Evolutionary conservation across 805 yeast species (phyloP), one percentile per base, ranked within the genome.

Genomic region (Pichia heedii): DNA sequence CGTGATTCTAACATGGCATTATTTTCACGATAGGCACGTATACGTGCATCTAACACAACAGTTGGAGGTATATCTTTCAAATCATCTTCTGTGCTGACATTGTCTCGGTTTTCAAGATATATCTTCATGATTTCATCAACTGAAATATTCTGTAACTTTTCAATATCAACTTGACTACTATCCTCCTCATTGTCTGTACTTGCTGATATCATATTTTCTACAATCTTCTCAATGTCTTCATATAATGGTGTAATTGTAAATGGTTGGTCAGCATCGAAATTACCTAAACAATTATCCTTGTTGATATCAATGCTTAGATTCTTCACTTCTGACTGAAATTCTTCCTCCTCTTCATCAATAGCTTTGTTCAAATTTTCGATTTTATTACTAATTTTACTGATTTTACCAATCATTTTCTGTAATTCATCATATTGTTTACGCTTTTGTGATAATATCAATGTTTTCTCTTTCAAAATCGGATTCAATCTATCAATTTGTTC

Each of bases 201-300:
- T 11, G 40, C 43, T 3, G 19, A 27, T 16, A 44, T n/a, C 9
- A 44, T 3, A 1, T 21, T 24, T 30, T 44, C 43, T 18, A 44
- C 43, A 20, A 40, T 40, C 7, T 56, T 49, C 43, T 69, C 71
- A n/a, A 84, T 61, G 49, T 70, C 71, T 33, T 76, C 73, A 54
- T 74, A 80, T 13, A 84, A 68, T 7, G 76, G 69, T 55, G 74
- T 69, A 11, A 86, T 74, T 39, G 83, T 72, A 62, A 86, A 90
- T n/a, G 96, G 96, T 56, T 85, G 90, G 62, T 89, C 97, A 0
- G 95, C 90, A 61, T 84, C 90, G 54, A 78, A 81, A 44, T 73
- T 78, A 22, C 79, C 81, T 21, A 73, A 74, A 47, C 62, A 70
- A 51, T 59, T 56, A 55, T 54, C 66, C 62, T 57, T 61, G 36